Conservation (phyloP, 306 rosid species). For the Fagus sylvatica region DNA sequence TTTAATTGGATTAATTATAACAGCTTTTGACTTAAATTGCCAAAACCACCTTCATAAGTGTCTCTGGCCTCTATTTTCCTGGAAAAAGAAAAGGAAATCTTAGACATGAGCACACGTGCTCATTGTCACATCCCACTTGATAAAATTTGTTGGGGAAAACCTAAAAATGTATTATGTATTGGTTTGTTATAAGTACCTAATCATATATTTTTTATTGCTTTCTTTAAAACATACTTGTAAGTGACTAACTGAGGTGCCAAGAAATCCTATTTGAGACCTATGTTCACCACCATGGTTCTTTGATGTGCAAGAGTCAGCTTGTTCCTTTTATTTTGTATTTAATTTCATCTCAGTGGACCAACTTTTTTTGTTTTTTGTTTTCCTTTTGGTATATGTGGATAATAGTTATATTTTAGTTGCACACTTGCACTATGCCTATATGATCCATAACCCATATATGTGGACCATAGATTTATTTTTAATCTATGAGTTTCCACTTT, state of each 20-base stretch:
- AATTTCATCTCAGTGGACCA: neutral
- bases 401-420: too few species aligned
- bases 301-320: neutral
- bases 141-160: neutral
- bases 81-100: neutral
- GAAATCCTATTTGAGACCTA: neutral
- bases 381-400: neutral
- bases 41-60: neutral
- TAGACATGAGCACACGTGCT: neutral
- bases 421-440: too few species aligned
- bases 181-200: constrained; percentile 6
- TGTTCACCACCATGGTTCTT: neutral
- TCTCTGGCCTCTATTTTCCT: neutral
- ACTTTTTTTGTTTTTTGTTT: neutral
- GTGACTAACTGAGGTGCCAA: neutral
- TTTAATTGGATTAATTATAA: too few species aligned
- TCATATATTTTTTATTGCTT: neutral
- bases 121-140: neutral
- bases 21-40: neutral
- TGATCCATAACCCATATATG: too few species aligned
- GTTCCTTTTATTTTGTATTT: neutral
- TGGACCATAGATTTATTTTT: too few species aligned
- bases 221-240: neutral
- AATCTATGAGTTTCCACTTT: neutral
- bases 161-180: neutral